phyloP scores from a whole-genome alignment of 2,329 filamentous ascomycete genomes.

The Balansia obtecta region DNA sequence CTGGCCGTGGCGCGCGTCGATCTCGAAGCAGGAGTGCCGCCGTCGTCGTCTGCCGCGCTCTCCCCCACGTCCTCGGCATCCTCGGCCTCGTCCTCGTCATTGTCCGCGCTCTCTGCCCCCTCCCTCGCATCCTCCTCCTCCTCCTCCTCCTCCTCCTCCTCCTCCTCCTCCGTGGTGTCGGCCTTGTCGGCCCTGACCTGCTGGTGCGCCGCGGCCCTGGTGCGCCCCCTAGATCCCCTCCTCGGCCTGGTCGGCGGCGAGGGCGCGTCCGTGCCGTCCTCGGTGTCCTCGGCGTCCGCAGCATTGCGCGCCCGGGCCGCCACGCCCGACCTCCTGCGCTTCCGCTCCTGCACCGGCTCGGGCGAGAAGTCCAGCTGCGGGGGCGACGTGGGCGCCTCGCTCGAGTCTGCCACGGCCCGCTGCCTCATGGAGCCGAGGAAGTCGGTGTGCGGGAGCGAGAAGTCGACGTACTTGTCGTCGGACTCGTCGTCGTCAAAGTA shows the following conservation, averaged over 20 bases:
- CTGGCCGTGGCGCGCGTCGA: conserved; percentile 9
- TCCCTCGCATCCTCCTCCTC: conserved; percentile 23
- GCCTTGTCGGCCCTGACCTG: conserved; percentile 22
- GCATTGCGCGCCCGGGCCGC: conserved; percentile 25
- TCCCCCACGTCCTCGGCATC: conserved; percentile 23
- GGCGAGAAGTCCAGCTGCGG: conserved; percentile 29
- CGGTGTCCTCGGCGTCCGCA: conserved; percentile 35
- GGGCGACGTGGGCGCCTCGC: conserved; percentile 36
- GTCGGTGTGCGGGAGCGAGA: conserved; percentile 41
- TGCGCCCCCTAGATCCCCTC: conserved; percentile 30
- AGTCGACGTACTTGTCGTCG: conserved; percentile 51
- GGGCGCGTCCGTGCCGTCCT: conserved; percentile 29
- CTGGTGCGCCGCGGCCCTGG: conserved; percentile 30
- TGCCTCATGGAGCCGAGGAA: conserved; percentile 36
- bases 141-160: conserved; percentile 17
- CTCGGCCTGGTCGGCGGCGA: conserved; percentile 25
- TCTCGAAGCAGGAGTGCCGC: conserved; percentile 25
- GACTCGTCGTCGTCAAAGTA: conserved; percentile 48
- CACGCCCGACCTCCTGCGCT: conserved; percentile 32
- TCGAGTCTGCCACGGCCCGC: conserved; percentile 30
- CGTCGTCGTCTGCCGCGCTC: conserved; percentile 4
- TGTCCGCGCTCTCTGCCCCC: conserved; percentile 12
- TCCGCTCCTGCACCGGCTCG: conserved; percentile 21
- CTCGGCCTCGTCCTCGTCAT: conserved; percentile 19
- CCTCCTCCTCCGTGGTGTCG: conserved; percentile 17